phyloP scores from a whole-genome alignment of 2,329 filamentous ascomycete genomes.

The Fulvia fulva region DNA sequence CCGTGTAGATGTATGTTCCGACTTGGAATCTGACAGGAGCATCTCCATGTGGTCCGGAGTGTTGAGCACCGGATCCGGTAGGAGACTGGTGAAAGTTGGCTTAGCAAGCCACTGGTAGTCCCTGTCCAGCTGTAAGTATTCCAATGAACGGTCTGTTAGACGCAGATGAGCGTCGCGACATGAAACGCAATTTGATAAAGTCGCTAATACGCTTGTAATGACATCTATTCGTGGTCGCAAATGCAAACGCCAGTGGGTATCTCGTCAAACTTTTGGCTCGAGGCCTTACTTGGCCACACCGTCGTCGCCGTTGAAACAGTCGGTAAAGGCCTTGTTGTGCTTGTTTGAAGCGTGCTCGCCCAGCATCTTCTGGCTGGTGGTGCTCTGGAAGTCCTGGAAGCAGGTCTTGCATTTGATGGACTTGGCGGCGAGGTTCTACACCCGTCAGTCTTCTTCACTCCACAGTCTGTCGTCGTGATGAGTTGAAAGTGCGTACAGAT shows the following conservation, averaged over 20 bases:
- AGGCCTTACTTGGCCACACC: neutral
- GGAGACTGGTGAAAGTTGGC: no score
- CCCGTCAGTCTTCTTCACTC: neutral
- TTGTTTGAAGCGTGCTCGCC: constrained; percentile 71
- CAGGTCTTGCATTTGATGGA: constrained; percentile 73
- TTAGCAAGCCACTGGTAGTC: no score
- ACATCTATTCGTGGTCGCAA: neutral
- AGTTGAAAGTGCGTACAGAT: neutral
- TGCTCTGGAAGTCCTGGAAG: constrained; percentile 76
- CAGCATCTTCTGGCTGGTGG: constrained; percentile 67
- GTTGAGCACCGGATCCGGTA: no score
- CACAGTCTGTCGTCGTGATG: neutral
- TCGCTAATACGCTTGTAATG: neutral
- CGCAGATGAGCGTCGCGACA: no score
- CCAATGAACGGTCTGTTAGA: no score
- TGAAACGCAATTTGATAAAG: neutral
- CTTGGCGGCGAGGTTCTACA: constrained; percentile 67
- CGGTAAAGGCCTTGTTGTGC: constrained; percentile 66
- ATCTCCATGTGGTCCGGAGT: no score
- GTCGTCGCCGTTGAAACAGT: constrained; percentile 55
- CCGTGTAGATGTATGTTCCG: no score
- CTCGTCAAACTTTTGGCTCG: neutral
- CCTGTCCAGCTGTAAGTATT: no score
- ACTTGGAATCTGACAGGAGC: no score
- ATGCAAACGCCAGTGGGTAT: neutral